Evolutionary conservation across 208 protist species (phyloP).

Genomic region (Acanthamoeba rhysodes): DNA sequence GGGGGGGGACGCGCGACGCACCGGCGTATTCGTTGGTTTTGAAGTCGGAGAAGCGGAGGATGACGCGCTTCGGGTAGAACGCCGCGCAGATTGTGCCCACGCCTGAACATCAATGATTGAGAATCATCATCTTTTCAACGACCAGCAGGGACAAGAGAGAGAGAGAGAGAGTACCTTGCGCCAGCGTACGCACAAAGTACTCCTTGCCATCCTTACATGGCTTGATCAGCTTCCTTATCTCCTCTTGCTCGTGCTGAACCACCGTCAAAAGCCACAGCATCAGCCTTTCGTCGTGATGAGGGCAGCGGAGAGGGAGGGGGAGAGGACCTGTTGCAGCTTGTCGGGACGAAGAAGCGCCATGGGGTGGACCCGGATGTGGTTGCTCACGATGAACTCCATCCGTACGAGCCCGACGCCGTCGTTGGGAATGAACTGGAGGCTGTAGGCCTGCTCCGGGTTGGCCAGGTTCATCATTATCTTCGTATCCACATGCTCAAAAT

Average conservation of each 20-base stretch:
- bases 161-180: conserved; percentile 5
- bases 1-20: not conserved
- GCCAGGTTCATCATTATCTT: conserved; percentile 78
- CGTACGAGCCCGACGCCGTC: conserved; percentile 79
- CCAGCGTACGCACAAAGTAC: conserved; percentile 63
- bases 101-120: conserved; percentile 30
- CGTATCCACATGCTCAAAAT: conserved; percentile 27
- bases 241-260: conserved; percentile 48
- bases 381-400: conserved; percentile 81
- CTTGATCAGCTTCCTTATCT: conserved; percentile 62
- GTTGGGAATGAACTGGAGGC: conserved; percentile 53
- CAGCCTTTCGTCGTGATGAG: too few species aligned
- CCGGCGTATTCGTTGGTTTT: conserved; percentile 85
- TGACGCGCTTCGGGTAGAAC: conserved; percentile 83
- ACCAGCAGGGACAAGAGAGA: not conserved
- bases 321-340: conserved; percentile 33
- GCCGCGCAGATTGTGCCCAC: conserved; percentile 80
- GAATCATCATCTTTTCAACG: too few species aligned
- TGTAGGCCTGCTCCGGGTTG: conserved; percentile 74
- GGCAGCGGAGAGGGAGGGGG: too few species aligned
- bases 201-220: not conserved
- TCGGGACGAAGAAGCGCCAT: conserved; percentile 73
- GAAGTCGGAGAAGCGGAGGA: conserved; percentile 86
- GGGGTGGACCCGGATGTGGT: conserved; percentile 76
- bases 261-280: not conserved